Percentiles rank a stretch among this genome's conserved stretches.
These are phyloP conservation scores for Epichloe uncinata DNA, from an alignment of 2,329 filamentous ascomycete genomes.

Conservation along the genomic window DNA sequence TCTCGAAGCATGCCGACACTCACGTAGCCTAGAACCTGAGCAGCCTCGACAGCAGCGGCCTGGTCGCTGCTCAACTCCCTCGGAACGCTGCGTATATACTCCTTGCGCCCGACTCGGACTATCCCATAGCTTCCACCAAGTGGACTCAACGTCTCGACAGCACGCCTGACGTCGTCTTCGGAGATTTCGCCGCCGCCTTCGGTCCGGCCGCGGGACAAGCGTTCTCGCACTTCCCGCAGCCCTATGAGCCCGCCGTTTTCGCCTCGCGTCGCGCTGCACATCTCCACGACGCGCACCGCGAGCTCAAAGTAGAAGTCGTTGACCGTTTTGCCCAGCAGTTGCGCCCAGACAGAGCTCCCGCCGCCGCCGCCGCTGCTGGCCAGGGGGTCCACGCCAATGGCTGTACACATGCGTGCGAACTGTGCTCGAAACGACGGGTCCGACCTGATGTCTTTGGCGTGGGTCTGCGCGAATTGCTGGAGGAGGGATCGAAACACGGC, in stretches of 20 bases:
- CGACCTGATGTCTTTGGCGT: conserved; percentile 90
- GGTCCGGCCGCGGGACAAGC: conserved; percentile 57
- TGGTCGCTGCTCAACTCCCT: conserved; percentile 95
- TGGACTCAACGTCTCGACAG: conserved; percentile 75
- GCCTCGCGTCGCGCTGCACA: conserved; percentile 70
- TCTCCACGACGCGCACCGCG: conserved; percentile 86
- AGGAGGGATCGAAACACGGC: conserved; percentile 91
- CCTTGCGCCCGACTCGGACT: conserved; percentile 67
- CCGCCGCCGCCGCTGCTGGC: conserved; percentile 33
- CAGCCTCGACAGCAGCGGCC: conserved; percentile 79
- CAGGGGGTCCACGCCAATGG: conserved; percentile 90
- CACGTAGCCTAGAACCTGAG: conserved; percentile 80
- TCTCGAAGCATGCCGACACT: conserved; percentile 77
- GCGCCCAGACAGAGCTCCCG: conserved; percentile 72
- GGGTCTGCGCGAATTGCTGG: conserved; percentile 88
- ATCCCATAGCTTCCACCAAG: conserved; percentile 81
- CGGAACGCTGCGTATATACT: conserved; percentile 84
- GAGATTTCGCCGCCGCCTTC: conserved; percentile 62
- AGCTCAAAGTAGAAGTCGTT: conserved; percentile 99
- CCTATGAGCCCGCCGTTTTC: conserved; percentile 92
- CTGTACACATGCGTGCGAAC: conserved; percentile 96
- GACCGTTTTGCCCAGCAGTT: conserved; percentile 79
- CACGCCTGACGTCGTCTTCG: conserved; percentile 85
- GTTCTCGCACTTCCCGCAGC: conserved; percentile 64
- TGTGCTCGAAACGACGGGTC: conserved; percentile 92